Percentiles rank a stretch among this genome's conserved stretches.
Conservation (phyloP, 1,284 basidiomycete species). For the Pseudozyma tsukubaensis region DNA sequence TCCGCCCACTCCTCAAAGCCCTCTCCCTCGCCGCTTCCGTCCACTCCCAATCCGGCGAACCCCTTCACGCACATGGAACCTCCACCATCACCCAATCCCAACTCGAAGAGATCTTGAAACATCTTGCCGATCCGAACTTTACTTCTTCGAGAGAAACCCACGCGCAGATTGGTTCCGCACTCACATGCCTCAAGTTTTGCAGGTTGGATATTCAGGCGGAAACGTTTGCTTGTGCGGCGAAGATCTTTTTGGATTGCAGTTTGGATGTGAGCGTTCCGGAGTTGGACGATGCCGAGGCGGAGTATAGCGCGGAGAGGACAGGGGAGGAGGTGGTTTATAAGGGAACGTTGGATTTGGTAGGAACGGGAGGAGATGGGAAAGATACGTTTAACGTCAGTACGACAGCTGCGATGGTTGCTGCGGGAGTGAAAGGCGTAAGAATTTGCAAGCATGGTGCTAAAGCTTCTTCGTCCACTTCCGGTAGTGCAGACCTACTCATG, state of each 20-base stretch:
- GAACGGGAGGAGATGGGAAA: constrained; percentile 94
- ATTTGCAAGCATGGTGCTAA: constrained; percentile 96
- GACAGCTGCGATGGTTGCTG: constrained; percentile 91
- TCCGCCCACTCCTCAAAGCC: constrained; percentile 60
- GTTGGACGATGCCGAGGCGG: constrained; percentile 19
- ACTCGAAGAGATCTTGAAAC: constrained; percentile 55
- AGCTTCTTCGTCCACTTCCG: constrained; percentile 93
- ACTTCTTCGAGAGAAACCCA: constrained; percentile 59
- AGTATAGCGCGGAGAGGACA: constrained; percentile 12
- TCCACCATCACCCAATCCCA: constrained; percentile 44
- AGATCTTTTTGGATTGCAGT: constrained; percentile 54
- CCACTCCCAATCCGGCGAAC: constrained; percentile 40
- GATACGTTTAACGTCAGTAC: constrained; percentile 98
- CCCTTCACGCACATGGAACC: constrained; percentile 38
- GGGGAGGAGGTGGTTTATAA: constrained; percentile 38
- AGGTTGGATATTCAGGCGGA: constrained; percentile 56
- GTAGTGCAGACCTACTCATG: constrained; percentile 91
- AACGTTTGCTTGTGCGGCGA: constrained; percentile 56
- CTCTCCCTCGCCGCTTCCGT: constrained; percentile 40
- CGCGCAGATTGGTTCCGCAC: constrained; percentile 62
- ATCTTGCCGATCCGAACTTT: constrained; percentile 64
- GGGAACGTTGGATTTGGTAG: constrained; percentile 71
- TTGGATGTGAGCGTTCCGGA: constrained; percentile 42
- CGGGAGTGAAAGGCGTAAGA: constrained; percentile 85
- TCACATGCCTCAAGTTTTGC: constrained; percentile 63